A percentile compares a stretch with the other conserved stretches of the same genome.
These are phyloP conservation scores for Cucurbita argyrosperma DNA, from an alignment of 306 rosid species.

Conservation along the genomic window DNA sequence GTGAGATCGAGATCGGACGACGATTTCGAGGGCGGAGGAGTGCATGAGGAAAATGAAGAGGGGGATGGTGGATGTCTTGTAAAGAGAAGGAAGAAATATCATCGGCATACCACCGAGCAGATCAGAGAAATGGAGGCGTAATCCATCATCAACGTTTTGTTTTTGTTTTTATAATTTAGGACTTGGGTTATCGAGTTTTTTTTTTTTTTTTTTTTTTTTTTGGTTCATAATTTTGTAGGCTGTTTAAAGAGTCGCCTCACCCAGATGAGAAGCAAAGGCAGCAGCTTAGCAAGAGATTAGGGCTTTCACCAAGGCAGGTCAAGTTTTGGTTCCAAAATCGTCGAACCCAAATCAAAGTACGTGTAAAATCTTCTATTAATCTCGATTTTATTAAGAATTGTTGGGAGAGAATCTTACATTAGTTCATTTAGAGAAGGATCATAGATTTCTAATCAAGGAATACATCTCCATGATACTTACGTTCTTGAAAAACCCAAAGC, in stretches of 20 bases:
- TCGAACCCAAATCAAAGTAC: constrained; percentile 93
- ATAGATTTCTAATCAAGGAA: too few relatives aligned
- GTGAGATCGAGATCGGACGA: constrained; percentile 82
- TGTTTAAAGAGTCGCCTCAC: constrained; percentile 93
- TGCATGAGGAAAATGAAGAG: constrained; percentile 32
- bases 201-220: not conserved
- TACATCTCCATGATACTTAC: too few relatives aligned
- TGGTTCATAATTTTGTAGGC: constrained; percentile 26
- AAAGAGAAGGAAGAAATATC: constrained; percentile 89
- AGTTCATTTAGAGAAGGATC: too few relatives aligned
- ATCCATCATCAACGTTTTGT: not conserved
- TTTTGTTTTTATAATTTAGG: not conserved
- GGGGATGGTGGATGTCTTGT: constrained; percentile 31
- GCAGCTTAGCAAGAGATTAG: constrained; percentile 80
- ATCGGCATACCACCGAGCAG: constrained; percentile 78
- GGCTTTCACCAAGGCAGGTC: constrained; percentile 92
- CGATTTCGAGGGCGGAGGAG: constrained; percentile 58
- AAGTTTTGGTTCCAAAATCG: constrained; percentile 99
- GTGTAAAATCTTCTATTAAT: not conserved
- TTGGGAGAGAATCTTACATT: too few relatives aligned
- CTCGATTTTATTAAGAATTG: not conserved
- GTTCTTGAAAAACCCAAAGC: too few relatives aligned
- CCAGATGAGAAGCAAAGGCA: constrained; percentile 98
- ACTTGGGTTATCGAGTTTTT: not conserved
- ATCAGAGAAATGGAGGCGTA: constrained; percentile 97